phyloP scores from a whole-genome alignment of 116 monocot species.

The Posidonia oceanica region DNA sequence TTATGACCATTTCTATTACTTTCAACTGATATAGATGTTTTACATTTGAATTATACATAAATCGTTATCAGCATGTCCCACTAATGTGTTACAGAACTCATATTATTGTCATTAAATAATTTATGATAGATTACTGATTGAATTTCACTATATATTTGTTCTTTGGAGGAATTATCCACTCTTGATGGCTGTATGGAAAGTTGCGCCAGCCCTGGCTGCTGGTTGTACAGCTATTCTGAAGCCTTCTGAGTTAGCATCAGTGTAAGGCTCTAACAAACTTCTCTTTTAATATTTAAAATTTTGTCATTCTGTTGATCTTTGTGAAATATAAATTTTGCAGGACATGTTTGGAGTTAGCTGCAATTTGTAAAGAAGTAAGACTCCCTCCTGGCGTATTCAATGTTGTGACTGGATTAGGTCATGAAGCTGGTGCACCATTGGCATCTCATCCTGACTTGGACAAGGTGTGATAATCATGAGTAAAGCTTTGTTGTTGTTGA shows the following conservation, averaged over 20 bases:
- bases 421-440: constrained; percentile 91
- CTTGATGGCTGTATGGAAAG: constrained; percentile 97
- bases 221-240: constrained; percentile 94
- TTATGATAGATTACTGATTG: background rate
- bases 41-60: too few species aligned
- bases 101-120: too few species aligned
- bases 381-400: constrained; percentile 94
- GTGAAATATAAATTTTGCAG: constrained; percentile 16
- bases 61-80: too few species aligned
- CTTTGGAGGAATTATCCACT: constrained; percentile 90
- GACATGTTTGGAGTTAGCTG: constrained; percentile 92
- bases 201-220: constrained; percentile 98
- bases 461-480: constrained; percentile 42
- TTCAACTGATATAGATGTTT: too few species aligned
- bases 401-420: constrained; percentile 85
- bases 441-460: constrained; percentile 86
- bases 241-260: constrained; percentile 85
- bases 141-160: background rate
- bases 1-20: too few species aligned
- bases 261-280: constrained; percentile 38
- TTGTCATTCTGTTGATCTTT: constrained; percentile 6
- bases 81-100: too few species aligned
- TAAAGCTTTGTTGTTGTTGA: background rate
- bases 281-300: background rate
- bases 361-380: constrained; percentile 79